Percentiles rank a stretch among this genome's conserved stretches.
phyloP scores from a whole-genome alignment of 306 rosid genomes.

The Vachellia collinsii region DNA sequence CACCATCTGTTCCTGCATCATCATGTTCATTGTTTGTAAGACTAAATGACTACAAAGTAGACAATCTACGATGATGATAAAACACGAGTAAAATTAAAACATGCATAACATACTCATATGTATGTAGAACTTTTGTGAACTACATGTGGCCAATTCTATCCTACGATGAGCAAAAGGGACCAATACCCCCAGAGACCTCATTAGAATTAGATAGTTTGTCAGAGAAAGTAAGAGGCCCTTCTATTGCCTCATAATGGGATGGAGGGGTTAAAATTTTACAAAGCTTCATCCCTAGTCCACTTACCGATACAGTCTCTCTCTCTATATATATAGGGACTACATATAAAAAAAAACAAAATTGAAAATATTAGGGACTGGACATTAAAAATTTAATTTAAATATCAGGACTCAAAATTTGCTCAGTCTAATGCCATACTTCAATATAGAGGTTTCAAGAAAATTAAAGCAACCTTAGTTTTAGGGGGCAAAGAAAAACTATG shows the following conservation, averaged over 20 bases:
- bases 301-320: background rate
- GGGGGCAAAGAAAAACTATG: background rate
- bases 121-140: background rate
- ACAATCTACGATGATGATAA: background rate
- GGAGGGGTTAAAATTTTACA: background rate
- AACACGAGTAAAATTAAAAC: background rate
- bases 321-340: background rate
- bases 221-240: background rate
- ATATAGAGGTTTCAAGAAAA: background rate
- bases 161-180: background rate
- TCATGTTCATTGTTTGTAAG: conserved; percentile 1
- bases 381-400: background rate
- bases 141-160: background rate
- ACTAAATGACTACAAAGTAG: background rate
- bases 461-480: background rate
- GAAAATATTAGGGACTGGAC: background rate
- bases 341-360: background rate
- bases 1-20: conserved; percentile 66
- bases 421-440: background rate
- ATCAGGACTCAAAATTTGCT: background rate
- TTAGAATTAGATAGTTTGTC: background rate
- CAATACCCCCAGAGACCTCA: background rate
- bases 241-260: background rate
- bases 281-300: background rate
- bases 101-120: too few species aligned